phyloP scores from a whole-genome alignment of 805 yeast genomes.

The Cyberlindnera maritima region DNA sequence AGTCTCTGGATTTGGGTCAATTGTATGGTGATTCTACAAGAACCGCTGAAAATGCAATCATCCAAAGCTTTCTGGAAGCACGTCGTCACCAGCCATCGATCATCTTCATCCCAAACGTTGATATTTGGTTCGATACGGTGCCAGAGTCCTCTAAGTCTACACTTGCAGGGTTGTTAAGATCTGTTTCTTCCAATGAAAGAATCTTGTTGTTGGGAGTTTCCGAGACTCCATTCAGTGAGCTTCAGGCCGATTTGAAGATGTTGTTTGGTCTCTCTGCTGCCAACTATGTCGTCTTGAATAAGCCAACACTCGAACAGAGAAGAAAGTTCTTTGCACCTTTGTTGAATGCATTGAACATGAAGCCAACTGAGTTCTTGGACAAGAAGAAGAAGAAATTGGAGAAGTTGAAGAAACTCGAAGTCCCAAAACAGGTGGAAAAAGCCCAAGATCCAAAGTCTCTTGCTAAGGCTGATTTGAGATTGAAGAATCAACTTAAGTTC shows the following conservation, averaged over 20 bases:
- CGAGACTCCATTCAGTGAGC: conserved; percentile 41
- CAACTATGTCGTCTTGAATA: conserved; percentile 42
- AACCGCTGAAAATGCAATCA: conserved; percentile 78
- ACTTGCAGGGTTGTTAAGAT: conserved; percentile 63
- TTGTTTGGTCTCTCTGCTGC: conserved; percentile 57
- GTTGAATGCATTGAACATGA: conserved; percentile 53
- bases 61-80: conserved; percentile 84
- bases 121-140: conserved; percentile 69
- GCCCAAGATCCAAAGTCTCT: conserved; percentile 38
- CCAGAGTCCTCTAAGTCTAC: conserved; percentile 71
- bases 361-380: conserved; percentile 72
- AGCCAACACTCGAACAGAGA: conserved; percentile 49
- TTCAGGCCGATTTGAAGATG: conserved; percentile 45
- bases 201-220: conserved; percentile 73
- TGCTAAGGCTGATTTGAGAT: conserved; percentile 67
- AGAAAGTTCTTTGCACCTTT: conserved; percentile 53
- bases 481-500: conserved; percentile 81
- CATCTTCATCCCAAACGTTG: conserved; percentile 77
- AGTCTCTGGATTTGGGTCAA: conserved; percentile 76
- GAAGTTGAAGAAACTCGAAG: conserved; percentile 39
- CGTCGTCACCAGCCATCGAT: conserved; percentile 87
- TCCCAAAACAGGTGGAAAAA: conserved; percentile 34
- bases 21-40: conserved; percentile 75
- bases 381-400: conserved; percentile 32
- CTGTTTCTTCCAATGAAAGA: conserved; percentile 68